Conservation (phyloP, 2,329 filamentous ascomycete genomes). For the Pezicula neosporulosa region DNA sequence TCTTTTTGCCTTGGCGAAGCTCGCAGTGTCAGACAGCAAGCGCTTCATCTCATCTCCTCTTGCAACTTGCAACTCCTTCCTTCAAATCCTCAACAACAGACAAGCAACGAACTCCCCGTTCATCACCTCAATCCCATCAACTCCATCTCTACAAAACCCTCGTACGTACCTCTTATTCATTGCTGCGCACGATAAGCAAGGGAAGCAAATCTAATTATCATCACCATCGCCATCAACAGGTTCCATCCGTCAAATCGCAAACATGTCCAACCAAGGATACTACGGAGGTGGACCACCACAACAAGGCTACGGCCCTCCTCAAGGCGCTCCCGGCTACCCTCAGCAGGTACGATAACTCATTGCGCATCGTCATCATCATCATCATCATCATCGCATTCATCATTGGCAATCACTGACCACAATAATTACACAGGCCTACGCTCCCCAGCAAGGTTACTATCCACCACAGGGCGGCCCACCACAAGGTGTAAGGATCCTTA, state of each 20-base stretch:
- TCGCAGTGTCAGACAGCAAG: too few species aligned
- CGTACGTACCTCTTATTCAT: too few species aligned
- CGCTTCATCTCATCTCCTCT: too few species aligned
- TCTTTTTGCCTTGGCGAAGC: too few species aligned
- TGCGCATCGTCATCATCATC: not conserved
- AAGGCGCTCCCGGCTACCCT: conserved; percentile 10
- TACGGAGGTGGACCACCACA: conserved; percentile 16
- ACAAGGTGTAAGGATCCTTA: conserved; percentile 9
- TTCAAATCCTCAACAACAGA: not conserved
- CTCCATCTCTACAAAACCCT: too few species aligned
- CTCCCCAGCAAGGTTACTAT: conserved; percentile 11
- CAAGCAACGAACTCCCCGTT: conserved; percentile 3
- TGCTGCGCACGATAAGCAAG: too few species aligned
- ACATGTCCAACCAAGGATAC: conserved; percentile 34
- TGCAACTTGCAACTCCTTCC: too few species aligned
- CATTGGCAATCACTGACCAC: not conserved
- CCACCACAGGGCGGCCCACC: conserved; percentile 9
- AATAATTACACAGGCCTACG: conserved; percentile 7
- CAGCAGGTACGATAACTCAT: conserved; percentile 12
- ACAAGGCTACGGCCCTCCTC: conserved; percentile 11
- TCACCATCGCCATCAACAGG: not conserved
- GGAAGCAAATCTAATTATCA: not conserved
- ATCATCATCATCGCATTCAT: not conserved
- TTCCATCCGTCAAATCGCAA: not conserved
- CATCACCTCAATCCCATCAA: not conserved